Evolutionary conservation across 2,329 filamentous ascomycete genomes (phyloP), one percentile per base, ranked within the genome.

Genomic region (Paecilomyces formosus): DNA sequence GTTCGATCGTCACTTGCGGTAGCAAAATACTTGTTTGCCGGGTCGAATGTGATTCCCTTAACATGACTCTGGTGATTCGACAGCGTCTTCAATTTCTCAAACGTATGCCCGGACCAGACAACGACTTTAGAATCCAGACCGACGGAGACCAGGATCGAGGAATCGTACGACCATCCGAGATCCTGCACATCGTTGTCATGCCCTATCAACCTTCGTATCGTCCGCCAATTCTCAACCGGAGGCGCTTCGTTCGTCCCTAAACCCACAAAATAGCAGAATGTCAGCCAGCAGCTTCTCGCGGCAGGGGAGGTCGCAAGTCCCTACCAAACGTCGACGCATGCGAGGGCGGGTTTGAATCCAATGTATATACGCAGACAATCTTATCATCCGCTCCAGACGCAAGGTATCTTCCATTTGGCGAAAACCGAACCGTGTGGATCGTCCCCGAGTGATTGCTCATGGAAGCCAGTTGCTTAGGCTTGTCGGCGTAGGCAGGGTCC

Each of bases 121-220:
- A 99, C 94, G 13, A 99, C 88, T 76, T 99, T 99, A 51, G 94
- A 97, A 76, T 99, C 94, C 65, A 99, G 79, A 1, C 94, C 95
- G 26, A 99, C 94, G 0, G 94, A 97, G 3, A 97, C 92, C 61
- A 99, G 79, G 57, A 99, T 90, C 1, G 93, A 97, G 30, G 92
- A 96, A 78, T 99, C 94, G 70, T 88, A 88, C 21, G 94, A 96
- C 94, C 94, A 99, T 30, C 92, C 94, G 59, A 99, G 80, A 77
- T 99, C 95, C 75, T 99, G 94, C 4, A 99, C 92, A 77, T 99
- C 94, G 70, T 97, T 99, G 69, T 99, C 94, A 72, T 99, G 95
- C 15, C 94, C 95, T 60, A 97, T 94, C 56, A 99, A 80, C 62
- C 94, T 88, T 71, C 91, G 90, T 68, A 92, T 88, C 22, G 96